phyloP scores from a whole-genome alignment of 2,329 filamentous ascomycete genomes.

The Trichoderma breve region DNA sequence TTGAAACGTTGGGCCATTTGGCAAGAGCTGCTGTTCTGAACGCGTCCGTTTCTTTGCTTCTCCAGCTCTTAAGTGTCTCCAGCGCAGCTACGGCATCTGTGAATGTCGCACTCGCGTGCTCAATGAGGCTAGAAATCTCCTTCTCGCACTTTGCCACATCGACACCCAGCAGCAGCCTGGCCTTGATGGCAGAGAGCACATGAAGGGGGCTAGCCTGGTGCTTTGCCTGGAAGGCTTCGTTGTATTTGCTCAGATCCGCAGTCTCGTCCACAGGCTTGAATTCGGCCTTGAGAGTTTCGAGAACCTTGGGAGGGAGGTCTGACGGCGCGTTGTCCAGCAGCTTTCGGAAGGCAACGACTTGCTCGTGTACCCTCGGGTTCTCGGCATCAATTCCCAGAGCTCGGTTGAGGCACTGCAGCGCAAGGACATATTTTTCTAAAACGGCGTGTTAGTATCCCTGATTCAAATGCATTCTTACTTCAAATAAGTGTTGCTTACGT shows the following conservation, averaged over 20 bases:
- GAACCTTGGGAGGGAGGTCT: constrained; percentile 60
- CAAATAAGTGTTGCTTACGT: constrained; percentile 56
- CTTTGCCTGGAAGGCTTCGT: constrained; percentile 61
- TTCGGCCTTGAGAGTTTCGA: constrained; percentile 66
- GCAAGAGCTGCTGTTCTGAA: constrained; percentile 49
- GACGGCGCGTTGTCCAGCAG: constrained; percentile 57
- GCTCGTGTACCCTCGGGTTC: constrained; percentile 72
- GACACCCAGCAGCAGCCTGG: constrained; percentile 57
- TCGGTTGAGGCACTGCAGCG: constrained; percentile 79
- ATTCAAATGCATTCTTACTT: background rate
- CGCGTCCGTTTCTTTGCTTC: constrained; percentile 45
- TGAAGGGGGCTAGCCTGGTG: constrained; percentile 63
- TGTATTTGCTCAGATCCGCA: constrained; percentile 60
- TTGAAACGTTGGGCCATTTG: constrained; percentile 52
- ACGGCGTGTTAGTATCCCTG: constrained; percentile 1
- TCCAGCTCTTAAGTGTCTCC: constrained; percentile 47
- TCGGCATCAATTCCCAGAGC: constrained; percentile 66
- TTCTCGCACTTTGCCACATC: constrained; percentile 58
- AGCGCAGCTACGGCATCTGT: constrained; percentile 53
- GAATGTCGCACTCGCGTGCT: constrained; percentile 49
- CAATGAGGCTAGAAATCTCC: constrained; percentile 59
- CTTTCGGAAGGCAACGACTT: constrained; percentile 67
- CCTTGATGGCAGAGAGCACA: constrained; percentile 61
- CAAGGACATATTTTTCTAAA: constrained; percentile 80
- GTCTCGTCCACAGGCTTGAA: constrained; percentile 61